Evolutionary conservation across 176 grass and related monocot genomes (phyloP).

Genomic region (Hyparrhenia diplandra): DNA sequence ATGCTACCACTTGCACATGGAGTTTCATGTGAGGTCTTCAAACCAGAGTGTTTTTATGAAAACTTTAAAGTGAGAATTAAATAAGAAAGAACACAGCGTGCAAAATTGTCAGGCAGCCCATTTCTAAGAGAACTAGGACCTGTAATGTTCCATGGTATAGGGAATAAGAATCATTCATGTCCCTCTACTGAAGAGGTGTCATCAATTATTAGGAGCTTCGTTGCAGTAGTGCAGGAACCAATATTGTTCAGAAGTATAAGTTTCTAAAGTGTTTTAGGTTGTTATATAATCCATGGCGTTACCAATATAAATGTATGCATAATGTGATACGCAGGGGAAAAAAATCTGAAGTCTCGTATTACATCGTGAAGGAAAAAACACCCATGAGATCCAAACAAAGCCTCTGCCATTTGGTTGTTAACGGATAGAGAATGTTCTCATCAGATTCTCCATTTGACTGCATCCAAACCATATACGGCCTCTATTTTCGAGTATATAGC

Average conservation of each 20-base stretch:
- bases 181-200: not conserved
- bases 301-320: conserved; percentile 6
- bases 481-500: conserved; percentile 16
- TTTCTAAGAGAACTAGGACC: not conserved
- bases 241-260: not conserved
- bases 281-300: not conserved
- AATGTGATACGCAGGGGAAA: not conserved
- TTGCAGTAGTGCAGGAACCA: not conserved
- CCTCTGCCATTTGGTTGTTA: conserved; percentile 35
- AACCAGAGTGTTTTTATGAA: not conserved
- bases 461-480: conserved; percentile 13
- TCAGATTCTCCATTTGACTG: conserved; percentile 57
- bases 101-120: not conserved
- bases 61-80: not conserved
- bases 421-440: conserved; percentile 63
- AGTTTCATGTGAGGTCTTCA: not conserved
- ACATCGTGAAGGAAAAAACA: not conserved
- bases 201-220: not conserved
- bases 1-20: not conserved
- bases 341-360: not conserved
- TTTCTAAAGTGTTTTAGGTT: not conserved
- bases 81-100: not conserved
- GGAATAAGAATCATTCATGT: not conserved
- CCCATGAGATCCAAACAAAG: conserved; percentile 13
- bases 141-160: not conserved